Percentiles rank a stretch among this genome's conserved stretches.
These are phyloP conservation scores for Linum trigynum DNA, from an alignment of 345 rosid species.

Conservation along the genomic window DNA sequence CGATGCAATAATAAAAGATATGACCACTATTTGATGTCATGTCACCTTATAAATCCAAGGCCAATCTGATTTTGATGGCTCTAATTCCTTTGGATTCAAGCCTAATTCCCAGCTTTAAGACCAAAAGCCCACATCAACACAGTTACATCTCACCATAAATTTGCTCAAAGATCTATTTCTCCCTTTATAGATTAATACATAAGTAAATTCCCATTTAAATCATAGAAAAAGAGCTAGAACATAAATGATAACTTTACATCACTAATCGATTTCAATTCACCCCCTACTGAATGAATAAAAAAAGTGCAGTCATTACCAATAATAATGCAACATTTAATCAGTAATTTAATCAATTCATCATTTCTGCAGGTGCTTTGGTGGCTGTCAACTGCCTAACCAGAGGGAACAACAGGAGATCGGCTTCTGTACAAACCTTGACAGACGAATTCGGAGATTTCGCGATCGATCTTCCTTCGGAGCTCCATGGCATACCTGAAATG, in stretches of 20 bases:
- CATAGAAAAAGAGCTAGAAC: neutral
- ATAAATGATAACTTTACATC: neutral
- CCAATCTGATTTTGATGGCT: neutral
- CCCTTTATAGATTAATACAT: no score
- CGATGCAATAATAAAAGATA: no score
- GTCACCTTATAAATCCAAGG: neutral
- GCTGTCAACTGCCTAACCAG: constrained; percentile 22
- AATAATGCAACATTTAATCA: neutral
- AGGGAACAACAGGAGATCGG: constrained; percentile 8
- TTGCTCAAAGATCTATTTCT: neutral
- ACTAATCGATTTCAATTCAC: neutral
- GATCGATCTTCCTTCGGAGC: constrained; percentile 46
- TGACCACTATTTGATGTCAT: neutral
- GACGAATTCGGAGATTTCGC: constrained; percentile 47
- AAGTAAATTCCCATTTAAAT: no score
- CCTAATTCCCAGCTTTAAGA: neutral
- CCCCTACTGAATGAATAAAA: neutral
- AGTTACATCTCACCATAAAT: neutral
- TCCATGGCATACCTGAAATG: constrained; percentile 33
- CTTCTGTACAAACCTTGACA: constrained; percentile 17
- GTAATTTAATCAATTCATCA: neutral
- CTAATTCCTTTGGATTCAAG: neutral
- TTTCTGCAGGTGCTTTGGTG: constrained; percentile 35
- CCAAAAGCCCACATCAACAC: neutral
- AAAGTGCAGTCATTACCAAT: no score